phyloP scores from a whole-genome alignment of 2,329 filamentous ascomycete species.

The Penicillium sp. region DNA sequence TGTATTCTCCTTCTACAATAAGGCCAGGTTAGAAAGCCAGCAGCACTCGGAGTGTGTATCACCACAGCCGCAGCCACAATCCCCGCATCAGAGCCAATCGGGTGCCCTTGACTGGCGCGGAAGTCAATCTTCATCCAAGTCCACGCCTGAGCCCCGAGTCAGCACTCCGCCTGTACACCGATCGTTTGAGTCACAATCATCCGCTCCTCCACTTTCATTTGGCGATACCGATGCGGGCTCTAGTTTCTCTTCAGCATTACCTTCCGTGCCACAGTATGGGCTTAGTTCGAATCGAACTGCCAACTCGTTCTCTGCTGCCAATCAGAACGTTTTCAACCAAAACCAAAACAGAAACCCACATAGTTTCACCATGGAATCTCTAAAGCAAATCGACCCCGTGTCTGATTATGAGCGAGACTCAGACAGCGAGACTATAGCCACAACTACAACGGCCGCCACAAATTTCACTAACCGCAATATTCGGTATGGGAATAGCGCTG shows the following conservation, averaged over 20 bases:
- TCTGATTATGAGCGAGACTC: constrained; percentile 38
- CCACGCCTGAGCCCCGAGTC: constrained; percentile 14
- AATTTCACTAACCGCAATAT: constrained; percentile 37
- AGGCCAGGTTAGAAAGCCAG: constrained; percentile 6
- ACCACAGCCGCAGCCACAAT: constrained; percentile 2
- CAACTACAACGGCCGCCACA: constrained; percentile 32
- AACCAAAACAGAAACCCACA: constrained; percentile 23
- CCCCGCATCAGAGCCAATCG: constrained; percentile 9
- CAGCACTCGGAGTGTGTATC: constrained; percentile 6
- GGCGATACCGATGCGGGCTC: constrained; percentile 26
- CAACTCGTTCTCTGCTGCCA: constrained; percentile 12
- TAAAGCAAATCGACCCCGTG: constrained; percentile 31
- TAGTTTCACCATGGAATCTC: constrained; percentile 33
- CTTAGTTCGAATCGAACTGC: constrained; percentile 21
- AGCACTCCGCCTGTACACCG: constrained; percentile 14
- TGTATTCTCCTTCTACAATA: constrained; percentile 27
- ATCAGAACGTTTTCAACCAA: background rate
- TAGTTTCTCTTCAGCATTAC: constrained; percentile 28
- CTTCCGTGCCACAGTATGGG: constrained; percentile 24
- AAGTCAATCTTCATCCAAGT: background rate
- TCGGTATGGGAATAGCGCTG: constrained; percentile 30
- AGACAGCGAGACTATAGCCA: constrained; percentile 38
- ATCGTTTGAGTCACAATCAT: constrained; percentile 22
- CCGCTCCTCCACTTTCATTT: constrained; percentile 32
- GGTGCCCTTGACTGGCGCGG: constrained; percentile 8